A percentile compares a stretch with the other conserved stretches of the same genome.
Conservation (phyloP, 2,329 filamentous ascomycete genomes). For the Calycina herbarum region DNA sequence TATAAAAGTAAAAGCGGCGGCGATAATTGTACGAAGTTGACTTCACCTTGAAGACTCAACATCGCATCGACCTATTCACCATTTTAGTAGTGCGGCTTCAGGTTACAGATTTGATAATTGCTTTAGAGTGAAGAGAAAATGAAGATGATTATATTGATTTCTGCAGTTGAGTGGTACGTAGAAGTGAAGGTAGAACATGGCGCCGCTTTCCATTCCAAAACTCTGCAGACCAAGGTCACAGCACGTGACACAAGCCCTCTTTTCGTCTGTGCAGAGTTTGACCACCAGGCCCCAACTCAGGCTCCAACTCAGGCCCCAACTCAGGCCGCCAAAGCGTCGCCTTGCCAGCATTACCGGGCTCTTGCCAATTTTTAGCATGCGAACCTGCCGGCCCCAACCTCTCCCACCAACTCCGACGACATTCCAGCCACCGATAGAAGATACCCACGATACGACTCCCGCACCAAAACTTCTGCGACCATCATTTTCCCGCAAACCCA, state of each 20-base stretch:
- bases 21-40: neutral
- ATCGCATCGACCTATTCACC: no score
- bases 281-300: neutral
- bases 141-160: no score
- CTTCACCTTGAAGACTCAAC: no score
- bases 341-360: neutral
- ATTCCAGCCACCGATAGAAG: constrained; percentile 18
- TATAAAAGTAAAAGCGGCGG: neutral
- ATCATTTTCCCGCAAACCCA: neutral
- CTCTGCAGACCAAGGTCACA: neutral
- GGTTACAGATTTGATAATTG: no score
- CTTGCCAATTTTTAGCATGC: neutral
- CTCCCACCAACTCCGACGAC: constrained; percentile 5
- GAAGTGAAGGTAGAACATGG: no score
- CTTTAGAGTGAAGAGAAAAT: no score
- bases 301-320: neutral
- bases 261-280: neutral
- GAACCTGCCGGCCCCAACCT: neutral
- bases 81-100: no score
- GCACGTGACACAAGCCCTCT: neutral
- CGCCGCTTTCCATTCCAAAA: neutral
- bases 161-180: no score
- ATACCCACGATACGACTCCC: constrained; percentile 3
- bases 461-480: constrained; percentile 6
- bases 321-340: neutral